A percentile compares a stretch with the other conserved stretches of the same genome.
These are phyloP conservation scores for Candida khao-thaluensis DNA, from an alignment of 805 yeast genomes.

Conservation along the genomic window DNA sequence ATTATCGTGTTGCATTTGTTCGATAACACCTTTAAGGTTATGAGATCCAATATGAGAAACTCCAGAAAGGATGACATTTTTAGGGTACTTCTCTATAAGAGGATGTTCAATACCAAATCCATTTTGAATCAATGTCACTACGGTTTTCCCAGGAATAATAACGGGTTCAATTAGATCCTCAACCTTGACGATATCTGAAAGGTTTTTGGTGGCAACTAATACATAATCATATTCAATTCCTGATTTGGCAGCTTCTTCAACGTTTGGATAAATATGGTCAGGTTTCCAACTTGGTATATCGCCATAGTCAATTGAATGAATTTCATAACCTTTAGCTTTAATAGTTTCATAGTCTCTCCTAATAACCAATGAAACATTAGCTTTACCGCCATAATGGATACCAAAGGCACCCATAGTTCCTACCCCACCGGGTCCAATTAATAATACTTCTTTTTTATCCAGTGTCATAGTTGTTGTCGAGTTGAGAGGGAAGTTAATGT, in stretches of 20 bases:
- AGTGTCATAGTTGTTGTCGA: too few relatives aligned
- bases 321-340: slow-evolving; percentile 25
- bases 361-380: slow-evolving; percentile 31
- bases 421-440: slow-evolving; percentile 39
- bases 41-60: slow-evolving; percentile 33
- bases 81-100: slow-evolving; percentile 19
- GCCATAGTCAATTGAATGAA: slow-evolving; percentile 32
- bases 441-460: slow-evolving; percentile 1
- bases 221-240: slow-evolving; percentile 31
- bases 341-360: slow-evolving; percentile 33
- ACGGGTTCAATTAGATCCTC: slow-evolving; percentile 18
- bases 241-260: slow-evolving; percentile 24
- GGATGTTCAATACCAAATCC: slow-evolving; percentile 22
- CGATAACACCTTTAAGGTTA: slow-evolving; percentile 24
- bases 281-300: slow-evolving; percentile 24
- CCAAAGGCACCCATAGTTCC: slow-evolving; percentile 33
- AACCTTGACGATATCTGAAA: slow-evolving; percentile 22
- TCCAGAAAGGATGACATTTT: slow-evolving; percentile 27
- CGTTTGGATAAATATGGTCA: slow-evolving; percentile 21
- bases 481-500: too few relatives aligned
- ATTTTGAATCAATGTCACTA: slow-evolving; percentile 24
- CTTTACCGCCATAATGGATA: slow-evolving; percentile 23
- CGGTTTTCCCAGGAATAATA: slow-evolving; percentile 15
- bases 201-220: slow-evolving; percentile 33
- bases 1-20: slow-evolving; percentile 26